phyloP scores from a whole-genome alignment of 1,139 yeast genomes.

The Debaryomyces robertsiae region DNA sequence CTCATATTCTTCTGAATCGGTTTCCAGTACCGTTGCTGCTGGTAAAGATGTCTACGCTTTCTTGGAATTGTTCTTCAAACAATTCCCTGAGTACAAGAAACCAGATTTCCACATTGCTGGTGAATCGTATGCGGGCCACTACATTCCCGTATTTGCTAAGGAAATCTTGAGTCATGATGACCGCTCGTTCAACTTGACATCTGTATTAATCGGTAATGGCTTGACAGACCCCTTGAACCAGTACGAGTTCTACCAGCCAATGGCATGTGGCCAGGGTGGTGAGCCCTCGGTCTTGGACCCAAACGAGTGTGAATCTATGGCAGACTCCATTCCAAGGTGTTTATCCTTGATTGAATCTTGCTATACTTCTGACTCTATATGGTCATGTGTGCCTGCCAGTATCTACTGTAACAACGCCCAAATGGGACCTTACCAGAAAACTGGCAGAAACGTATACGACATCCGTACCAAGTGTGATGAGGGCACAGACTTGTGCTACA shows the following conservation, averaged over 20 bases:
- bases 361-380: slow-evolving; percentile 73
- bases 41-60: slow-evolving; percentile 93
- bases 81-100: slow-evolving; percentile 79
- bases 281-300: slow-evolving; percentile 76
- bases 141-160: slow-evolving; percentile 89
- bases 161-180: slow-evolving; percentile 80
- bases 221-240: slow-evolving; percentile 91
- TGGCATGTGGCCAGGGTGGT: slow-evolving; percentile 98
- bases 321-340: slow-evolving; percentile 77
- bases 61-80: slow-evolving; percentile 84
- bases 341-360: slow-evolving; percentile 76
- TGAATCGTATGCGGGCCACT: slow-evolving; percentile 98
- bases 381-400: slow-evolving; percentile 93
- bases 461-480: slow-evolving; percentile 79
- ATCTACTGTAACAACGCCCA: slow-evolving; percentile 88
- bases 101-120: slow-evolving; percentile 91
- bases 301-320: slow-evolving; percentile 80
- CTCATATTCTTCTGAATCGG: slow-evolving; percentile 68
- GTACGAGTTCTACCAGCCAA: slow-evolving; percentile 86
- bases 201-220: slow-evolving; percentile 94
- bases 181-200: slow-evolving; percentile 79
- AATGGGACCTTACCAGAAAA: slow-evolving; percentile 83
- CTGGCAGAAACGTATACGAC: slow-evolving; percentile 94
- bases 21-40: slow-evolving; percentile 81
- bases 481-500: slow-evolving; percentile 74